These are phyloP conservation scores for Sanguinoderma infundibulare DNA, from an alignment of 1,284 basidiomycete genomes.

Conservation along the genomic window DNA sequence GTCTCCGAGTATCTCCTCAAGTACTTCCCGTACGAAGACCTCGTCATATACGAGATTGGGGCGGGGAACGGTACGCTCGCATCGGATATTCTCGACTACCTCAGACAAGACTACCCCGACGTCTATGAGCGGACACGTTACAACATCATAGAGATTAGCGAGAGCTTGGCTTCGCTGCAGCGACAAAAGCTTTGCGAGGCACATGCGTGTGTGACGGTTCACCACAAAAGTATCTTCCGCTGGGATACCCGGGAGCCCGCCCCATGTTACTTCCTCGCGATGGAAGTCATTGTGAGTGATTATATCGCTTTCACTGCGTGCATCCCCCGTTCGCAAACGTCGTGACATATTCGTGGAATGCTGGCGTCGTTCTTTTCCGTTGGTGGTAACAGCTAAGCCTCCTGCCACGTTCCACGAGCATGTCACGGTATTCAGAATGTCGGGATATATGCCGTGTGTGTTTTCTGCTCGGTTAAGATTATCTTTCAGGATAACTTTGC, in stretches of 20 bases:
- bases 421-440: too few relatives aligned
- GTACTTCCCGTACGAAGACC: conserved; percentile 94
- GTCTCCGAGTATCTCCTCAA: conserved; percentile 92
- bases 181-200: conserved; percentile 55
- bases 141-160: conserved; percentile 93
- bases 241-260: conserved; percentile 81
- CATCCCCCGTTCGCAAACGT: neutral
- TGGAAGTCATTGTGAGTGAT: conserved; percentile 89
- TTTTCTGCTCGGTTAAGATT: too few relatives aligned
- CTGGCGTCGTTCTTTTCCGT: too few relatives aligned
- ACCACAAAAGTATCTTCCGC: conserved; percentile 87
- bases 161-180: conserved; percentile 79
- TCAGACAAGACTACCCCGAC: conserved; percentile 83
- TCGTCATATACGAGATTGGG: conserved; percentile 96
- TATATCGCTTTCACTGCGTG: neutral
- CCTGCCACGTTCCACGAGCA: too few relatives aligned
- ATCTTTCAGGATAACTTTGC: conserved; percentile 88
- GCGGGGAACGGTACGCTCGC: conserved; percentile 98
- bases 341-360: too few relatives aligned
- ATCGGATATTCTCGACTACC: conserved; percentile 82
- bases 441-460: too few relatives aligned
- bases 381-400: too few relatives aligned
- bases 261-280: conserved; percentile 91
- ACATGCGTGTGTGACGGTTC: conserved; percentile 72
- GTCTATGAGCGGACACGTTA: conserved; percentile 92